phyloP scores from a whole-genome alignment of 2,329 filamentous ascomycete species.

The Hypoxylon sp. region DNA sequence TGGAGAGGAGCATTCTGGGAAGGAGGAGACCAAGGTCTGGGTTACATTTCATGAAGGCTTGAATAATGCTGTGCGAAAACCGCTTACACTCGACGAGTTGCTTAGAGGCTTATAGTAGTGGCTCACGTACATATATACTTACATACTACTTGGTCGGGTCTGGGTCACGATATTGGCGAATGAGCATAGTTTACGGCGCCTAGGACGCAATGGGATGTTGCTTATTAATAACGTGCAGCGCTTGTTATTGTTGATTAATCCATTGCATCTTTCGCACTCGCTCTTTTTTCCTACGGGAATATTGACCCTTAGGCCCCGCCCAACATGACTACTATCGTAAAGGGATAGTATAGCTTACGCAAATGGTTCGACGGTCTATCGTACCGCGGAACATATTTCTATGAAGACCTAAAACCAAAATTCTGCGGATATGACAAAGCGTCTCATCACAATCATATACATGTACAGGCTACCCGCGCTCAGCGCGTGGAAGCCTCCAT shows the following conservation, averaged over 20 bases:
- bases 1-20: slow-evolving; percentile 49
- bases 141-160: slow-evolving; percentile 2
- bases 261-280: background rate
- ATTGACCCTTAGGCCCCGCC: background rate
- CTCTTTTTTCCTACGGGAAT: background rate
- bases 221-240: slow-evolving; percentile 2
- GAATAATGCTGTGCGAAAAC: slow-evolving; percentile 83
- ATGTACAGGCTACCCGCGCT: background rate
- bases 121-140: slow-evolving; percentile 11
- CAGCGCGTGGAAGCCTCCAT: background rate
- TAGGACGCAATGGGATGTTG: slow-evolving; percentile 9
- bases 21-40: slow-evolving; percentile 74
- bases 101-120: slow-evolving; percentile 67
- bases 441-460: slow-evolving; percentile 1
- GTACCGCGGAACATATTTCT: background rate
- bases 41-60: slow-evolving; percentile 83
- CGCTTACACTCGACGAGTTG: slow-evolving; percentile 78
- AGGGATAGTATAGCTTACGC: background rate
- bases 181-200: slow-evolving; percentile 42
- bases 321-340: background rate
- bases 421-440: background rate
- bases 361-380: background rate
- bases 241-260: slow-evolving; percentile 2
- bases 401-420: background rate
- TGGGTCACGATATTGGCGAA: slow-evolving; percentile 21